Conservation (phyloP, 2,329 filamentous ascomycete genomes). For the Hymenoscyphus scutula region DNA sequence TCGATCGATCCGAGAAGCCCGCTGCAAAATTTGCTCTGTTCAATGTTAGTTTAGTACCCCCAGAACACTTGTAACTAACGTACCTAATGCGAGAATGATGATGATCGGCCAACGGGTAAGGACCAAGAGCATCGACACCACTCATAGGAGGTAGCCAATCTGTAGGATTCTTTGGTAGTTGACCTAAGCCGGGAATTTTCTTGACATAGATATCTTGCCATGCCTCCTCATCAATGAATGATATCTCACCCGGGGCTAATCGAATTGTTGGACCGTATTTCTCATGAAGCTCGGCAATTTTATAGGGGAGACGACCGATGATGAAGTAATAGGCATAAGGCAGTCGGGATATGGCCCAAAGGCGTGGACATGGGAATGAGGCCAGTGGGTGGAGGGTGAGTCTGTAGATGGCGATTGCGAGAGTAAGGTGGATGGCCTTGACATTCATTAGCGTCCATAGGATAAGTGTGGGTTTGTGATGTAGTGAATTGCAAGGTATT, state of each 20-base stretch:
- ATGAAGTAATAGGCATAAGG: neutral
- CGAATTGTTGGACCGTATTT: slow-evolving; percentile 10
- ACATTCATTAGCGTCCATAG: neutral
- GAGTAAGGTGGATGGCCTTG: neutral
- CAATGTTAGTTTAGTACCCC: neutral
- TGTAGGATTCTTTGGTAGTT: slow-evolving; percentile 1
- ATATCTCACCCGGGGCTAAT: slow-evolving; percentile 5
- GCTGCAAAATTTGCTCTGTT: slow-evolving; percentile 1
- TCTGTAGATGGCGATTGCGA: neutral
- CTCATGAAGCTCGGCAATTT: slow-evolving; percentile 6
- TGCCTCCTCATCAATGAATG: slow-evolving; percentile 4
- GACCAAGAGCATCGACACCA: neutral
- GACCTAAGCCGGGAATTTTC: neutral
- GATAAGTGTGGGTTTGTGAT: neutral
- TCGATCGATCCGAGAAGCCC: neutral
- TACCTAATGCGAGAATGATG: slow-evolving; percentile 5
- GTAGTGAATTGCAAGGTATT: no score
- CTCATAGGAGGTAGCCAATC: slow-evolving; percentile 2
- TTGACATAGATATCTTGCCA: slow-evolving; percentile 11
- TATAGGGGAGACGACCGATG: slow-evolving; percentile 4
- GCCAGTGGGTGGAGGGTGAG: slow-evolving; percentile 6
- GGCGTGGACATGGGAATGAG: neutral
- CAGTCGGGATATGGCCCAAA: slow-evolving; percentile 5
- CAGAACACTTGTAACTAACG: neutral
- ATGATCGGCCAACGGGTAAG: neutral